These are phyloP conservation scores for Agastache rugosa DNA, from an alignment of 257 asterid genomes.

Conservation along the genomic window DNA sequence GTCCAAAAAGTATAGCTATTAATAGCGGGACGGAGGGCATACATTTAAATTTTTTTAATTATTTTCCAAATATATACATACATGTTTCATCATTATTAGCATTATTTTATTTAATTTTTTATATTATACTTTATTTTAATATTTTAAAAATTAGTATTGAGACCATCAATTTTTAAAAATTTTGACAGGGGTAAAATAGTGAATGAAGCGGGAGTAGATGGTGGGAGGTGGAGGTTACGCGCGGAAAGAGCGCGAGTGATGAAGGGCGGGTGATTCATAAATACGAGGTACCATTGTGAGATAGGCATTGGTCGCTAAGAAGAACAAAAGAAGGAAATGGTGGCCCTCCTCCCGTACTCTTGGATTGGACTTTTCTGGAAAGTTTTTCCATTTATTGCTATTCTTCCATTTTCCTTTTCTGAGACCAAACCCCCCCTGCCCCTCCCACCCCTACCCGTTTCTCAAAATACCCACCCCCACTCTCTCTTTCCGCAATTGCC, in stretches of 20 bases:
- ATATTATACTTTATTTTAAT: no score
- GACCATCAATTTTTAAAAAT: no score
- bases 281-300: conserved; percentile 14
- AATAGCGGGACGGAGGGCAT: no score
- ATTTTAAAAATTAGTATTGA: no score
- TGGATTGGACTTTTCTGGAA: conserved; percentile 84
- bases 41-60: no score
- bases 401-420: conserved; percentile 77
- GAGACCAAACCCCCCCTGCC: conserved; percentile 51
- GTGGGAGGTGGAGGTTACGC: background rate
- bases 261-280: background rate
- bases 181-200: background rate
- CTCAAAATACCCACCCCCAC: no score
- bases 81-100: no score
- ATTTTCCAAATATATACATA: no score
- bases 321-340: conserved; percentile 12
- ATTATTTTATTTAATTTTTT: no score
- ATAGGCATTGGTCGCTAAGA: conserved; percentile 9
- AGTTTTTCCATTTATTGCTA: conserved; percentile 67
- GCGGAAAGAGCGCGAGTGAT: background rate
- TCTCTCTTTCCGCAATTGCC: conserved; percentile 39
- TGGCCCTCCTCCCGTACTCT: conserved; percentile 62
- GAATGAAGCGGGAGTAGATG: background rate
- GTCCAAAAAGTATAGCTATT: no score
- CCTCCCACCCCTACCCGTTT: conserved; percentile 49